Evolutionary conservation across 768 basidiomycete genomes (phyloP), one percentile per base, ranked within the genome.

Genomic region (Amylocystis lapponica): DNA sequence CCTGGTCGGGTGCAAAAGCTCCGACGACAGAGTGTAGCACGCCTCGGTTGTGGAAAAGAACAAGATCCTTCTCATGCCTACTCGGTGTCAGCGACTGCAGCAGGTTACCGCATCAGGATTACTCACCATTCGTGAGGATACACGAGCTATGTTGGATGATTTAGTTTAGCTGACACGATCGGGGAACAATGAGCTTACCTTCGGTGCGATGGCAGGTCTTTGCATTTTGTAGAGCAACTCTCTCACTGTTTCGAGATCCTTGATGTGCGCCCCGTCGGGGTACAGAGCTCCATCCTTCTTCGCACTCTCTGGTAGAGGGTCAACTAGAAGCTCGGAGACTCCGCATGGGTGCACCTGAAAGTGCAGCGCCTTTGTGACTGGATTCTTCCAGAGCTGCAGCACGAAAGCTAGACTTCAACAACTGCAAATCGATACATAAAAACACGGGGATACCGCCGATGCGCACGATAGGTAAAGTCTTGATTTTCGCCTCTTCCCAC

Each of bases 321-420:
- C 76, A 50, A 96, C 67, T 42, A 83, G 48, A 23, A 94, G 71
- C 52, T 85, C 79, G 27, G 69, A 63, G 1, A 63, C 79, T 23
- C 80, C 90, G 52, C 84, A 87, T 4, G 87, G 91, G 59, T 95
- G 93, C 4, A 95, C 92, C 58, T 97, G 79, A 67, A 94, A 82
- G 59, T 94, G 88, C 17, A 97, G 72, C 2, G 69, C 68, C 20
- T 82, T 81, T 11, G 91, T 95, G 7, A 79, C 76, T 1, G 91
- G 89, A 63, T 94, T 95, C 72, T 94, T 94, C 93, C 93, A 95
- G 6, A 84, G 60, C 84, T 91, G 49, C 35, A 31, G 16, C 23
- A 43, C 20, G 37, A 27, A 53, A 21, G 12, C 6, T 11, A 44
- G 39, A 23, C n/a, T 32, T 16, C 13, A 16, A 44, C 22, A 23